These are phyloP conservation scores for Biscutella laevigata DNA, from an alignment of 441 rosid species.

Conservation along the genomic window DNA sequence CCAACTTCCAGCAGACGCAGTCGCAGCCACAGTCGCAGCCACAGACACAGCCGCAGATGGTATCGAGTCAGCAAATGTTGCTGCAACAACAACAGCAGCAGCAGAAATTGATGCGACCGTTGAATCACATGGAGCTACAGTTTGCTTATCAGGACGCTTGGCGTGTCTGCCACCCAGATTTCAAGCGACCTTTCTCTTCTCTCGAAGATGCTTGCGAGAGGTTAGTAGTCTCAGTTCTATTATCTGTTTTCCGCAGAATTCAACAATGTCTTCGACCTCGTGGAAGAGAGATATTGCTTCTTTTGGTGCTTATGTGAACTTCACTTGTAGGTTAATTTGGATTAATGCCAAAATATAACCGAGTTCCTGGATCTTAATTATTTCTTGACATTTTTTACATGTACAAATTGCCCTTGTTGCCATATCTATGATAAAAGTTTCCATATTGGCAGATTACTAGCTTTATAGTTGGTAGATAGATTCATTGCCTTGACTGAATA, in stretches of 20 bases:
- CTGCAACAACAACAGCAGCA: constrained; percentile 40
- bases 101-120: constrained; percentile 61
- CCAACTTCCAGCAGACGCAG: constrained; percentile 34
- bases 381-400: neutral
- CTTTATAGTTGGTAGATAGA: neutral
- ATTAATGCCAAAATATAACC: too few relatives aligned
- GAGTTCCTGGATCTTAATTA: neutral
- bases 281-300: neutral
- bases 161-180: constrained; percentile 91
- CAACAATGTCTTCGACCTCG: neutral
- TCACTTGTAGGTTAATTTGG: too few relatives aligned
- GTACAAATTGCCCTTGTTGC: neutral
- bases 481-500: constrained; percentile 2
- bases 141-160: constrained; percentile 94
- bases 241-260: neutral
- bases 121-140: constrained; percentile 78
- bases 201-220: constrained; percentile 96
- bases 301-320: neutral
- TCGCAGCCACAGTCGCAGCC: too few relatives aligned
- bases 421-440: neutral
- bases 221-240: constrained; percentile 26
- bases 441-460: neutral
- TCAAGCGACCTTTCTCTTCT: constrained; percentile 79
- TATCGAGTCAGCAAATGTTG: constrained; percentile 28
- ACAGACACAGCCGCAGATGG: constrained; percentile 30